phyloP scores from a whole-genome alignment of 1,284 basidiomycete genomes.

The Heterobasidion occidentale region DNA sequence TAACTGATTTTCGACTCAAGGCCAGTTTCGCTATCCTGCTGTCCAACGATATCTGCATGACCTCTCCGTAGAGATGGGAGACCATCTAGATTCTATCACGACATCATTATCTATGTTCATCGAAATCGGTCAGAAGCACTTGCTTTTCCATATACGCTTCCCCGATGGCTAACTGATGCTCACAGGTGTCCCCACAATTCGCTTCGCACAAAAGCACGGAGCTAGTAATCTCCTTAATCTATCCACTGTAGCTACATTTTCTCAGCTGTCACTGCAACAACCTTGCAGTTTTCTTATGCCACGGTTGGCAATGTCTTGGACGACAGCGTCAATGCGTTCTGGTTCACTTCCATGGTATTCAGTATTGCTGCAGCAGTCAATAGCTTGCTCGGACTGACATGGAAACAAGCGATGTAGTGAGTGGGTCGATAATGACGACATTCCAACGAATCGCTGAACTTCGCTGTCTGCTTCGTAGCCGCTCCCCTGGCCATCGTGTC shows the following conservation, averaged over 20 bases:
- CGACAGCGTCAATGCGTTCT: slow-evolving; percentile 59
- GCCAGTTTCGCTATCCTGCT: slow-evolving; percentile 61
- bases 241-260: slow-evolving; percentile 74
- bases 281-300: slow-evolving; percentile 57
- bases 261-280: slow-evolving; percentile 67
- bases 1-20: slow-evolving; percentile 21
- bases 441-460: not conserved
- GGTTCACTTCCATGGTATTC: slow-evolving; percentile 70
- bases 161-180: slow-evolving; percentile 3
- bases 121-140: slow-evolving; percentile 49
- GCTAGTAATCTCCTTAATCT: slow-evolving; percentile 62
- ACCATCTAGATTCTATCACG: slow-evolving; percentile 61
- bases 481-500: slow-evolving; percentile 54
- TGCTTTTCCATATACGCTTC: not conserved
- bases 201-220: slow-evolving; percentile 66
- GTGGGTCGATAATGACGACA: slow-evolving; percentile 19
- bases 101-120: slow-evolving; percentile 60
- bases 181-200: slow-evolving; percentile 63
- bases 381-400: slow-evolving; percentile 61
- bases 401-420: slow-evolving; percentile 76
- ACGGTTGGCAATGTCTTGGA: slow-evolving; percentile 23
- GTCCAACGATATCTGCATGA: slow-evolving; percentile 70
- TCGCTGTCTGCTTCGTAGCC: slow-evolving; percentile 23
- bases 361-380: slow-evolving; percentile 72
- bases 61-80: slow-evolving; percentile 57